Evolutionary conservation across 78 protist genomes (phyloP), one percentile per base, ranked within the genome.

Genomic region (Cyanophora paradoxa): DNA sequence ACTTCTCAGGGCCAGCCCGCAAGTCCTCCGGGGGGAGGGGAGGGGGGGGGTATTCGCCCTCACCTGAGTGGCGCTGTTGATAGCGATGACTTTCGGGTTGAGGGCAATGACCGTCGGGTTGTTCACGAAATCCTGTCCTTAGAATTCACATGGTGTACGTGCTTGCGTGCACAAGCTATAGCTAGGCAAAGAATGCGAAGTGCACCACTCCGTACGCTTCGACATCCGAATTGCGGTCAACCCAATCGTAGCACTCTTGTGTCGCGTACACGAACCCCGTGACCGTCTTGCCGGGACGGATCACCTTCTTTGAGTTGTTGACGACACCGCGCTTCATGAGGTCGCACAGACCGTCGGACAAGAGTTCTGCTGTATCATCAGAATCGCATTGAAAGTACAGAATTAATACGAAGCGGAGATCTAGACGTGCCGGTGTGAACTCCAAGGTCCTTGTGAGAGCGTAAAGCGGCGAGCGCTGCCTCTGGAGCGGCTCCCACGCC

Each of bases 341-440:
- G n/a, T 79, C 78, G n/a, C 59, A 0, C 31, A 84, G 28, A 1
- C 77, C 75, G 36, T 78, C 76, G n/a, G 31, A 1, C 6, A 78
- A 19, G 77, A 59, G 22, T 48, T 84, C n/a, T n/a, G n/a, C n/a
- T n/a, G n/a, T n/a, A n/a, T n/a, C n/a, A n/a, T n/a, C n/a, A n/a
- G n/a, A n/a, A n/a, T n/a, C n/a, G n/a, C n/a, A n/a, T n/a, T n/a
- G n/a, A n/a, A n/a, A n/a, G n/a, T n/a, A n/a, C n/a, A n/a, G n/a
- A n/a, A n/a, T n/a, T n/a, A n/a, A n/a, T n/a, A n/a, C n/a, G n/a
- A n/a, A n/a, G n/a, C n/a, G n/a, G n/a, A n/a, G n/a, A n/a, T n/a
- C n/a, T n/a, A n/a, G n/a, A n/a, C n/a, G n/a, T n/a, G n/a, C n/a
- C 88, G 0, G 88, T 78, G 71, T 84, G 88, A 17, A 84, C 26